Percentiles rank a stretch among this genome's conserved stretches.
Evolutionary conservation across 805 yeast species (phyloP).

Genomic region (Saturnispora silvae): DNA sequence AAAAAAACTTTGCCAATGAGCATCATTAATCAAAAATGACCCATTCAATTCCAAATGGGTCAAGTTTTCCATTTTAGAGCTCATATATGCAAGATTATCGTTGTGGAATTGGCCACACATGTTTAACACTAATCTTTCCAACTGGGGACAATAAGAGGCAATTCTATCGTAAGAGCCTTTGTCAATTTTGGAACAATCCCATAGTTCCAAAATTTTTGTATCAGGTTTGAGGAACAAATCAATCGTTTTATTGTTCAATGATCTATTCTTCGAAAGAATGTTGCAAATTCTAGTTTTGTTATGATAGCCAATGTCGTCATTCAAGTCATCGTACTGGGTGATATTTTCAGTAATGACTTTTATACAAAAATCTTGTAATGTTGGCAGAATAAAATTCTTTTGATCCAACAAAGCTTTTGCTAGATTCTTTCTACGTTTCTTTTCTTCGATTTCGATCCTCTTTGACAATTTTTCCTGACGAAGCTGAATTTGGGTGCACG

Average conservation of each 20-base stretch:
- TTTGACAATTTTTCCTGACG: constrained; percentile 35
- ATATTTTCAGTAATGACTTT: constrained; percentile 53
- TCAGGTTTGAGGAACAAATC: constrained; percentile 60
- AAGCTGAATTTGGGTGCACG: constrained; percentile 39
- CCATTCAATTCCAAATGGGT: constrained; percentile 66
- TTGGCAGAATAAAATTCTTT: constrained; percentile 49
- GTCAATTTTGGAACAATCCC: constrained; percentile 85
- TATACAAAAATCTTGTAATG: constrained; percentile 78
- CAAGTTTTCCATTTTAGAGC: constrained; percentile 46
- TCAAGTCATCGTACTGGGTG: constrained; percentile 67
- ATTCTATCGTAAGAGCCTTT: constrained; percentile 55
- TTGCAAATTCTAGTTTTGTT: constrained; percentile 64
- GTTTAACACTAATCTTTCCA: constrained; percentile 54
- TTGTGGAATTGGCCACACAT: constrained; percentile 93
- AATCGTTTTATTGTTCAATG: constrained; percentile 62
- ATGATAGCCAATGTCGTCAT: constrained; percentile 66
- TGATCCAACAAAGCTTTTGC: constrained; percentile 80
- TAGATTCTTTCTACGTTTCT: constrained; percentile 64
- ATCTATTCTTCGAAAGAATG: constrained; percentile 74
- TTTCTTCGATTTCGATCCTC: constrained; percentile 48
- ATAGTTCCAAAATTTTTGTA: constrained; percentile 51
- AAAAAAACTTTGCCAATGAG: constrained; percentile 70
- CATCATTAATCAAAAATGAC: constrained; percentile 71
- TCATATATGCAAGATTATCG: constrained; percentile 56
- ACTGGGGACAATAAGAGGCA: constrained; percentile 68